Evolutionary conservation across 805 yeast species (phyloP), one percentile per base, ranked within the genome.

Genomic region (Myxozyma kluyveri): DNA sequence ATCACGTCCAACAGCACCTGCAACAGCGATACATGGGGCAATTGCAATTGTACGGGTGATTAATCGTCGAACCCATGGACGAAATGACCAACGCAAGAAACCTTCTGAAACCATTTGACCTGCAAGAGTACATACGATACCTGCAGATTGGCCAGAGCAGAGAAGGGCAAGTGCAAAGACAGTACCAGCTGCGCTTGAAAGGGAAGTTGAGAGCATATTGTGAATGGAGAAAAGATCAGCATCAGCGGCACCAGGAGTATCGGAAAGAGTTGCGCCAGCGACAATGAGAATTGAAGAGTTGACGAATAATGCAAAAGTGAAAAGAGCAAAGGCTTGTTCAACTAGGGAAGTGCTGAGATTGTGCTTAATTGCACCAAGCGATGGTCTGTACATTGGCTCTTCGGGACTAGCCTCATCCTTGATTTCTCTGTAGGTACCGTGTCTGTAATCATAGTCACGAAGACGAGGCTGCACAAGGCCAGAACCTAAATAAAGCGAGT

Each of bases 101-200:
- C 97, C 97, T 66, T 90, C 97, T 61, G 88, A 80, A 1, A 90
- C 96, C 61, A 90, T 82, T 68, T 90, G 60, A 95, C 96, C 96
- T 0, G 62, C 88, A 71, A 90, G 84, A 0, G 97, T 90, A 66
- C 96, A 89, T 1, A 89, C 90, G 38, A 90, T 81, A 43, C 96
- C 96, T 0, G 96, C 96, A 39, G 90, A 84, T 63, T 86, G 89
- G 5, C 96, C 96, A 52, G 93, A 84, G 54, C 86, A 78, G 37
- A 90, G 72, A 61, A 90, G 74, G 0, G 96, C 96, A 47, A 88
- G 67, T 77, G 88, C 88, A 70, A 90, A 90, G 0, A 88, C 69
- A 0, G 88, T 82, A 24, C 96, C 97, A 0, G 88, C 95, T 4
- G 79, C 81, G 2, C 83, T 81, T 1, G 93, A 84, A 42, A 90